Conservation (phyloP, 2,329 filamentous ascomycete species). For the Colletotrichum liriopes region DNA sequence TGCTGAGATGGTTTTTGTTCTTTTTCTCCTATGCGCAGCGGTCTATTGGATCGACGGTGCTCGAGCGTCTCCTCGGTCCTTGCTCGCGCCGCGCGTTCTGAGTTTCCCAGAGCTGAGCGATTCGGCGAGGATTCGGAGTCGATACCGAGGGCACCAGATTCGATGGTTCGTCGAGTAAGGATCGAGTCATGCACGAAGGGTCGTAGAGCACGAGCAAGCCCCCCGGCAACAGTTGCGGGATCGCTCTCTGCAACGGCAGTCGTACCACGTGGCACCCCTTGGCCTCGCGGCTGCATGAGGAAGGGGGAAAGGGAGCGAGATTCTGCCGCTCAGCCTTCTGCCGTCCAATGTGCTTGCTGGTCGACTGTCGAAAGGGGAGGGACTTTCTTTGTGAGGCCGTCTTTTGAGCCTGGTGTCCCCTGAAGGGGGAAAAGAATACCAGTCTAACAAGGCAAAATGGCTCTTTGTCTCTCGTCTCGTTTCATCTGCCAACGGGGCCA, state of each 20-base stretch:
- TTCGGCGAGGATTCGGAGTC: not conserved
- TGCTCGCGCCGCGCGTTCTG: not conserved
- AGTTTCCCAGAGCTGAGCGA: not conserved
- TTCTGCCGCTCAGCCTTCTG: constrained; percentile 5
- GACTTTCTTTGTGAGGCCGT: not conserved
- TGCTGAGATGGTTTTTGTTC: not conserved
- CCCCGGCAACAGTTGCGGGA: constrained; percentile 1
- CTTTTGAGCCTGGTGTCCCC: not conserved
- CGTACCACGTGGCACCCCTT: constrained; percentile 30
- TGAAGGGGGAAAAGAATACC: not conserved
- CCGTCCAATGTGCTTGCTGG: not conserved
- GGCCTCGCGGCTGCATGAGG: not conserved
- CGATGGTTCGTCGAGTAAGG: not conserved
- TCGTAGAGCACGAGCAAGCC: not conserved
- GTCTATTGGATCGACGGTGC: not conserved
- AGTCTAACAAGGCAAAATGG: not conserved
- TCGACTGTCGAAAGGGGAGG: not conserved
- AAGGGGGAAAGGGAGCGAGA: not conserved
- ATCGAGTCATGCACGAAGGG: constrained; percentile 25
- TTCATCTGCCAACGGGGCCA: not conserved
- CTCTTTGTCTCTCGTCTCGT: not conserved
- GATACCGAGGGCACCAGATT: not conserved
- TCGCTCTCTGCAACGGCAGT: constrained; percentile 2
- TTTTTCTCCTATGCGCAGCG: not conserved
- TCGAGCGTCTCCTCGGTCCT: not conserved